phyloP scores from a whole-genome alignment of 495 filamentous ascomycete genomes.

The Penicillium bialowiezense region DNA sequence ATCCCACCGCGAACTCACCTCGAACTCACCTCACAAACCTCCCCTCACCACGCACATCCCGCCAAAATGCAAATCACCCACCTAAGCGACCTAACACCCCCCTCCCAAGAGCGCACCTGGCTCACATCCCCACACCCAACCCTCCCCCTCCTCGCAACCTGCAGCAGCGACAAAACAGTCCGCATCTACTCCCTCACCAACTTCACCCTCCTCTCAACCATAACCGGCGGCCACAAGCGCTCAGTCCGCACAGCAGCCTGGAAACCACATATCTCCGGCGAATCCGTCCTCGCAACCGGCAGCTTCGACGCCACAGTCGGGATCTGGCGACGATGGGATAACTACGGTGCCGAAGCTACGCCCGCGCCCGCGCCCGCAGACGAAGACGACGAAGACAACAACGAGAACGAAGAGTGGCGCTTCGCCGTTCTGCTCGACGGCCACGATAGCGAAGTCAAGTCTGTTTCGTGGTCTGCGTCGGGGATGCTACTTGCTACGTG shows the following conservation, averaged over 20 bases:
- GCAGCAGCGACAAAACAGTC: constrained; percentile 79
- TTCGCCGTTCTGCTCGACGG: constrained; percentile 86
- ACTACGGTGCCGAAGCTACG: constrained; percentile 16
- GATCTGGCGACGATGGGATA: constrained; percentile 74
- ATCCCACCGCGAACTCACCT: not conserved
- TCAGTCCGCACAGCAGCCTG: constrained; percentile 77
- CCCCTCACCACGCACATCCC: not conserved
- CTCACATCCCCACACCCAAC: constrained; percentile 78
- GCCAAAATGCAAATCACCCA: constrained; percentile 12
- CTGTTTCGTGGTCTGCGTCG: constrained; percentile 73
- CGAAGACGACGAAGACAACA: constrained; percentile 22
- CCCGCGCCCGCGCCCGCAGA: too few species aligned
- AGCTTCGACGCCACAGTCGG: constrained; percentile 89
- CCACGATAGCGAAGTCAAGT: constrained; percentile 92
- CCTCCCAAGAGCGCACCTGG: constrained; percentile 81
- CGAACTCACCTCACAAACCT: constrained; percentile 3
- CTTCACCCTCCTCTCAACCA: constrained; percentile 70
- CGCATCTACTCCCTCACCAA: constrained; percentile 83
- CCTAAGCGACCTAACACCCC: constrained; percentile 47
- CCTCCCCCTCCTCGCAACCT: constrained; percentile 84
- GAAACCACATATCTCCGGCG: constrained; percentile 67
- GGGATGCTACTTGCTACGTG: constrained; percentile 86
- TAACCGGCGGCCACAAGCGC: constrained; percentile 86
- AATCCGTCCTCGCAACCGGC: constrained; percentile 81
- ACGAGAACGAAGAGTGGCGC: constrained; percentile 79